Evolutionary conservation across 352 stramenopile genomes (phyloP).

Genomic region (Pseudoperonospora humuli): DNA sequence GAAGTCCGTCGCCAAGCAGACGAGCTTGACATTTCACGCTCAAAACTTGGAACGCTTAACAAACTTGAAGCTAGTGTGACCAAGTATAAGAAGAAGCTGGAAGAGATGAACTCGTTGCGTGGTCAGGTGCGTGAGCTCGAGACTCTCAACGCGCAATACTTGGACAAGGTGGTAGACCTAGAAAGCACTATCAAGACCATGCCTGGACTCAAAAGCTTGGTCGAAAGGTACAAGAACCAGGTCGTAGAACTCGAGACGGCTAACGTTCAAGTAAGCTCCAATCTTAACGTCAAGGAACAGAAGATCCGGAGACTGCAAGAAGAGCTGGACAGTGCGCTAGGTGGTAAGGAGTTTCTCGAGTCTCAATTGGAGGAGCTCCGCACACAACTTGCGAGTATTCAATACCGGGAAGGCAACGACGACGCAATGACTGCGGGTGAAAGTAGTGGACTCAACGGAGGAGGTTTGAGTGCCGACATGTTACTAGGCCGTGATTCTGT

Average conservation of each 20-base stretch:
- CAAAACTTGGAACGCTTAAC: constrained; percentile 66
- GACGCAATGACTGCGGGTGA: constrained; percentile 28
- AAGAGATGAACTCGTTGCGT: constrained; percentile 78
- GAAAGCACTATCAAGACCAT: constrained; percentile 85
- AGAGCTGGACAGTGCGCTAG: constrained; percentile 71
- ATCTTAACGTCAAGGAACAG: constrained; percentile 72
- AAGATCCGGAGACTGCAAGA: constrained; percentile 78
- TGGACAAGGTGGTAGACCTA: constrained; percentile 80
- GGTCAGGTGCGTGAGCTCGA: constrained; percentile 73
- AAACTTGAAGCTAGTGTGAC: constrained; percentile 73
- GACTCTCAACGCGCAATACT: constrained; percentile 66
- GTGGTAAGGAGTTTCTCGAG: constrained; percentile 82
- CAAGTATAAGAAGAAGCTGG: constrained; percentile 85
- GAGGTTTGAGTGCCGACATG: constrained; percentile 49
- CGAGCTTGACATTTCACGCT: constrained; percentile 82
- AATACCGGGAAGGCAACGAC: constrained; percentile 38
- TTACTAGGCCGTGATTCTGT: constrained; percentile 61
- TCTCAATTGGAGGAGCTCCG: constrained; percentile 77
- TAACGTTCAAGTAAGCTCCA: constrained; percentile 72
- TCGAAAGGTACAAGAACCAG: constrained; percentile 87
- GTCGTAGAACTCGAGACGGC: constrained; percentile 80
- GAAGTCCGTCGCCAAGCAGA: constrained; percentile 81
- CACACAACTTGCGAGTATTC: constrained; percentile 46
- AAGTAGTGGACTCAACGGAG: constrained; percentile 22
- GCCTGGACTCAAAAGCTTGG: constrained; percentile 60